A percentile compares a stretch with the other conserved stretches of the same genome.
Conservation (phyloP, 805 yeast species). For the Cyberlindnera xylosilytica region DNA sequence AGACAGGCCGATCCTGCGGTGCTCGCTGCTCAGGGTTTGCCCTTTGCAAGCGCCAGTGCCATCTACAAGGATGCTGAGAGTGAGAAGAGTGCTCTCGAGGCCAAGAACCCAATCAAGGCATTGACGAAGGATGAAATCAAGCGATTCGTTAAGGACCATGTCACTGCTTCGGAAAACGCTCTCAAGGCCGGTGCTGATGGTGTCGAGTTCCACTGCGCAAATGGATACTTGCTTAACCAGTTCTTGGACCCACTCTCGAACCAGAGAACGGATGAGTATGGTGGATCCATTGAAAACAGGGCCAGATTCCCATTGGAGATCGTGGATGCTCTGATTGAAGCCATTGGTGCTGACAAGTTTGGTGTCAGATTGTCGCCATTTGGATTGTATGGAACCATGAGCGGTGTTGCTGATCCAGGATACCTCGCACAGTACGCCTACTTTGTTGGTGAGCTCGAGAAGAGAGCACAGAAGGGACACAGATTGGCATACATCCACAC, state of each 20-base stretch:
- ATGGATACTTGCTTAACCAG: slow-evolving; percentile 59
- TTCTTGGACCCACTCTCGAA: slow-evolving; percentile 46
- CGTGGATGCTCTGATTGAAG: slow-evolving; percentile 46
- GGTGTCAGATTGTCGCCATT: slow-evolving; percentile 49
- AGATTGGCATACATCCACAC: slow-evolving; percentile 32
- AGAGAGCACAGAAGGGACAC: slow-evolving; percentile 31
- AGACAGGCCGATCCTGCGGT: slow-evolving; percentile 37
- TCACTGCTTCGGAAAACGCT: slow-evolving; percentile 38
- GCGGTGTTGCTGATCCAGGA: slow-evolving; percentile 34
- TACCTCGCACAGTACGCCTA: slow-evolving; percentile 37
- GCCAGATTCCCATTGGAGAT: slow-evolving; percentile 41
- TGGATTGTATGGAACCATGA: slow-evolving; percentile 35
- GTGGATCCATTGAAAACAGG: slow-evolving; percentile 48
- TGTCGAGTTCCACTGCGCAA: slow-evolving; percentile 66
- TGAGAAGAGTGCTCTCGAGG: slow-evolving; percentile 31
- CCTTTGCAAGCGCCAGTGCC: slow-evolving; percentile 37
- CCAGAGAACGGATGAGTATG: slow-evolving; percentile 48
- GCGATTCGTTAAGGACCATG: slow-evolving; percentile 39
- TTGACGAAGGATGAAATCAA: slow-evolving; percentile 32
- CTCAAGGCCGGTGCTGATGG: slow-evolving; percentile 47
- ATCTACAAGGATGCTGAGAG: slow-evolving; percentile 32
- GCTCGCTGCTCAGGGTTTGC: slow-evolving; percentile 33
- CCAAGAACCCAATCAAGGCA: slow-evolving; percentile 26
- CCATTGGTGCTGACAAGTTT: slow-evolving; percentile 48
- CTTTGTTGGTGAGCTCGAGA: slow-evolving; percentile 36